phyloP scores from a whole-genome alignment of 148 eudicot species.

The Chenopodium berlandieri region DNA sequence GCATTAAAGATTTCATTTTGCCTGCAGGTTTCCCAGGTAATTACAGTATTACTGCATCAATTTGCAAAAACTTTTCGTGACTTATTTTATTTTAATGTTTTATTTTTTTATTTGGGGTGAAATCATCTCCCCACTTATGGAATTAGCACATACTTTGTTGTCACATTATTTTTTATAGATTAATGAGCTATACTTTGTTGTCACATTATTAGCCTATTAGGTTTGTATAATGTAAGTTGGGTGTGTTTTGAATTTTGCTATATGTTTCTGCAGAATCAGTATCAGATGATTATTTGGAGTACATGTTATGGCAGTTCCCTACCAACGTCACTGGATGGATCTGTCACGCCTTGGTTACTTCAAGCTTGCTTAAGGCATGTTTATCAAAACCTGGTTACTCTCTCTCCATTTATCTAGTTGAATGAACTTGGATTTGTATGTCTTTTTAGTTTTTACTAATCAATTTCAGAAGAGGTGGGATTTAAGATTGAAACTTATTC shows the following conservation, averaged over 20 bases:
- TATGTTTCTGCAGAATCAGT: slow-evolving; percentile 65
- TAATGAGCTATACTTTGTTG: not conserved
- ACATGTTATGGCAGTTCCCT: slow-evolving; percentile 93
- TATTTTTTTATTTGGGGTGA: no score
- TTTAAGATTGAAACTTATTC: not conserved
- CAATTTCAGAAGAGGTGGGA: not conserved
- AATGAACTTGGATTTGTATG: not conserved
- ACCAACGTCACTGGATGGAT: slow-evolving; percentile 98
- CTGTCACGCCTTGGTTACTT: slow-evolving; percentile 87
- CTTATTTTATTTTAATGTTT: not conserved
- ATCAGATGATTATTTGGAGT: slow-evolving; percentile 96
- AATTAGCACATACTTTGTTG: not conserved
- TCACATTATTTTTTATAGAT: not conserved
- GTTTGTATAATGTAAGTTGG: not conserved
- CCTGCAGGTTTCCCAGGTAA: slow-evolving; percentile 90
- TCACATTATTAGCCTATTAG: not conserved
- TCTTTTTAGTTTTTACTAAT: not conserved
- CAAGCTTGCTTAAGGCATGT: slow-evolving; percentile 93
- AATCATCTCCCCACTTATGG: no score
- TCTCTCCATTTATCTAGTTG: not conserved
- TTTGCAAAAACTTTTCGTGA: no score
- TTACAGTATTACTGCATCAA: not conserved
- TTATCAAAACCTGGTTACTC: slow-evolving; percentile 18
- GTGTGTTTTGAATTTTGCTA: not conserved
- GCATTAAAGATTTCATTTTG: slow-evolving; percentile 62